Evolutionary conservation across 108 stramenopile genomes (phyloP).

Genomic region (Nitzschia palea): DNA sequence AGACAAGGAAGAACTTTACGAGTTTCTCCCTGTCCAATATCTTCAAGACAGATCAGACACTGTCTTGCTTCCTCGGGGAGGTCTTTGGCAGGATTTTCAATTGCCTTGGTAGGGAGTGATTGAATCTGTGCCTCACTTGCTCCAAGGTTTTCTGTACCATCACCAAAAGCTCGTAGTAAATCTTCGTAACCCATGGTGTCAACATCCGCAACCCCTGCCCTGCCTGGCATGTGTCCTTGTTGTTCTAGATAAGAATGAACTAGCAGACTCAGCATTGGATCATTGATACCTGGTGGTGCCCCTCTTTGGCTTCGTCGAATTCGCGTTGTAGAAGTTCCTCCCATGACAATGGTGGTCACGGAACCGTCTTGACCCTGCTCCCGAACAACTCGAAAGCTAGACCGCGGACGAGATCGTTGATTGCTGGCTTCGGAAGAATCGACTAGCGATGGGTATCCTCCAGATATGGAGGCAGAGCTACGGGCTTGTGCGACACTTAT

Average conservation of each 20-base stretch:
- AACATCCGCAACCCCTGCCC: conserved; percentile 4
- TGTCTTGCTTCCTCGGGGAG: conserved; percentile 56
- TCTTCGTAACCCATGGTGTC: conserved; percentile 65
- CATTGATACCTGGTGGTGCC: background rate
- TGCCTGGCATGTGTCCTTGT: background rate
- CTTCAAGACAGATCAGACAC: conserved; percentile 87
- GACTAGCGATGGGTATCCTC: background rate
- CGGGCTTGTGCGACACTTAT: conserved; percentile 1
- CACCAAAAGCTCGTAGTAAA: conserved; percentile 57
- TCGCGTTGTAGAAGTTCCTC: conserved; percentile 10
- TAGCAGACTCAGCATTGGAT: conserved; percentile 22
- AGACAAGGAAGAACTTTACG: conserved; percentile 78
- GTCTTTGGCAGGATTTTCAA: conserved; percentile 22
- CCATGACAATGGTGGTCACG: conserved; percentile 7
- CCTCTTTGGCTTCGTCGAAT: background rate
- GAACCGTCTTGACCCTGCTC: conserved; percentile 2
- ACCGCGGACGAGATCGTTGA: conserved; percentile 4
- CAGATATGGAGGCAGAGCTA: conserved; percentile 1
- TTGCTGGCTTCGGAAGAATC: background rate
- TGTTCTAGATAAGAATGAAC: conserved; percentile 12
- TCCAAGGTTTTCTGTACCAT: conserved; percentile 68
- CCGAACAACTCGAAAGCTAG: conserved; percentile 15
- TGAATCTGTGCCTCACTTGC: conserved; percentile 46
- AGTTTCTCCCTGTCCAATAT: conserved; percentile 70
- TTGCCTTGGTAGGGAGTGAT: conserved; percentile 39